Base-by-base conservation (phyloP, 208 protist genomes). In the Crithidia expoeki region DNA sequence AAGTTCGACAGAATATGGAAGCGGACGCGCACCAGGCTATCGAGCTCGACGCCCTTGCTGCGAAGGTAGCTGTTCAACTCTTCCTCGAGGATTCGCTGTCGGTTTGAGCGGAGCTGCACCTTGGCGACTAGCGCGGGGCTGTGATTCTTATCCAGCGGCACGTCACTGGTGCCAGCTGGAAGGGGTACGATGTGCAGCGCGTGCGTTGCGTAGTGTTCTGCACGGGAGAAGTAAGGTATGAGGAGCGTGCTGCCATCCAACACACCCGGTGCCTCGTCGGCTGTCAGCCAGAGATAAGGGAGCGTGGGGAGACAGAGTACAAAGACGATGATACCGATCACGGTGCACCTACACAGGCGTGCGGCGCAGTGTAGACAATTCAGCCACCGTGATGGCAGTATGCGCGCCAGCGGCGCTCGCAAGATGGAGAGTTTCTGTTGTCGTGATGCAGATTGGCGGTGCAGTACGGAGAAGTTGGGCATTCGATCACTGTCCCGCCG, bases 1-100 rank as follows among this genome's bases (percentile, higher is more conserved):
- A 33, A 38, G 58, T 70, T 81, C 4, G 71, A 76, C 27, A 69
- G 28, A 19, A 69, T 58, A 5, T 62, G 74, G 36, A 79, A 72
- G 49, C 63, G 64, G 0, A 68, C 51, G 23, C 65, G 73, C 10
- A 51, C 14, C 2, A 30, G 65, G 25, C 73, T 64, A 10, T 72
- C 56, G 6, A n/a, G 36, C 11, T 28, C 44, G 33, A 76, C 25
- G 28, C 62, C 62, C 14, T 46, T 2, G 6, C 23, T 42, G 32
- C 12, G 34, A 27, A 76, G 62, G 47, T 70, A 69, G 2, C 21
- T 33, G 4, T 76, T 60, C 34, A 76, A 32, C 36, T 72, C 66
- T 2, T 59, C 50, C 58, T 72, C 65, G 21, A 70, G n/a, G 0
- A 47, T 28, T 5, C 40, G n/a, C 42, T 79, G 67, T 2, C 58